These are phyloP conservation scores for Taphrina sp. DNA, from an alignment of 1,139 yeast genomes.

Conservation along the genomic window DNA sequence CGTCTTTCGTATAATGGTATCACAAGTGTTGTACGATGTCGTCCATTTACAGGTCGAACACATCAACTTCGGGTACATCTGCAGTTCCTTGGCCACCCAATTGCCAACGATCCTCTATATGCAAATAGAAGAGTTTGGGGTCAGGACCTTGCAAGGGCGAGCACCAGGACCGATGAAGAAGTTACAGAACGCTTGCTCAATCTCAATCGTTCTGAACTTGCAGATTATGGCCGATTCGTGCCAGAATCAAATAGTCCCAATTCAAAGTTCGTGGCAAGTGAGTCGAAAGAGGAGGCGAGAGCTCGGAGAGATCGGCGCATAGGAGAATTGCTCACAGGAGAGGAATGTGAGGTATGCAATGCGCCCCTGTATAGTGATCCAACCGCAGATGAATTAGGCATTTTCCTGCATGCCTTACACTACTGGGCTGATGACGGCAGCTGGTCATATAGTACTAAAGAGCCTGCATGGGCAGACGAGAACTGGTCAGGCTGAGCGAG, in stretches of 20 bases:
- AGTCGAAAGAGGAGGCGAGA: slow-evolving; percentile 30
- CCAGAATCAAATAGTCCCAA: slow-evolving; percentile 36
- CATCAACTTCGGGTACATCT: slow-evolving; percentile 93
- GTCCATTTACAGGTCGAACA: slow-evolving; percentile 86
- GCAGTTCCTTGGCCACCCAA: slow-evolving; percentile 82
- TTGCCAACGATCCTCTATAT: slow-evolving; percentile 92
- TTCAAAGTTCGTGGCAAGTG: slow-evolving; percentile 19
- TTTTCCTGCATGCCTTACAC: slow-evolving; percentile 86
- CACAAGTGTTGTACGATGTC: slow-evolving; percentile 73
- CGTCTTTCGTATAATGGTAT: slow-evolving; percentile 61
- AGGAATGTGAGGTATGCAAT: slow-evolving; percentile 64
- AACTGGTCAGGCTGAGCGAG: slow-evolving; percentile 22
- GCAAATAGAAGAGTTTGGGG: slow-evolving; percentile 74
- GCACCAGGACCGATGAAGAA: slow-evolving; percentile 51
- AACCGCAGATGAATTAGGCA: slow-evolving; percentile 74
- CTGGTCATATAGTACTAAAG: slow-evolving; percentile 77
- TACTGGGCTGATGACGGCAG: slow-evolving; percentile 53
- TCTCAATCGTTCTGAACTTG: slow-evolving; percentile 66
- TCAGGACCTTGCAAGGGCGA: slow-evolving; percentile 54
- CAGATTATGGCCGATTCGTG: slow-evolving; percentile 57
- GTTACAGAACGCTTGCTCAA: slow-evolving; percentile 54
- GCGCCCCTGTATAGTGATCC: slow-evolving; percentile 84
- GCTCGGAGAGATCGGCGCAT: slow-evolving; percentile 31
- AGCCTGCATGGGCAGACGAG: slow-evolving; percentile 77
- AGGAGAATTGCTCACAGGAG: slow-evolving; percentile 63